phyloP scores from a whole-genome alignment of 257 asterid genomes.

The Scutellaria galericulata region DNA sequence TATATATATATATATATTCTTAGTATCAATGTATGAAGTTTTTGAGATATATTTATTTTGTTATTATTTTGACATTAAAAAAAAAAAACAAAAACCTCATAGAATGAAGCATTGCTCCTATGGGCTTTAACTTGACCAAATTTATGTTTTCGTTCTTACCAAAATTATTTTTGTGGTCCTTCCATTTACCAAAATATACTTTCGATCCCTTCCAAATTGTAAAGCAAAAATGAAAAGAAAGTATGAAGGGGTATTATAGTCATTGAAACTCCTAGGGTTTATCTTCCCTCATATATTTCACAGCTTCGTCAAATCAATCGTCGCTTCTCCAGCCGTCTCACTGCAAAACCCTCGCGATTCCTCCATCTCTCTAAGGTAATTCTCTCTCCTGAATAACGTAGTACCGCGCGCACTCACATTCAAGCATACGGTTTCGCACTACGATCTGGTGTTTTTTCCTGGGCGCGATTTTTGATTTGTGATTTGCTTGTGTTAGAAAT shows the following conservation, averaged over 20 bases:
- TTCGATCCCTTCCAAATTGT: too few relatives aligned
- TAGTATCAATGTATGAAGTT: too few relatives aligned
- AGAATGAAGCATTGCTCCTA: too few relatives aligned
- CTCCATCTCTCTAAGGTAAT: constrained; percentile 36
- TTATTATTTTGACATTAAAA: too few relatives aligned
- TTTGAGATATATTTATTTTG: too few relatives aligned
- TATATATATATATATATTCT: too few relatives aligned
- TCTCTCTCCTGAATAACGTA: neutral
- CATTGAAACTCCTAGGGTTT: constrained; percentile 43
- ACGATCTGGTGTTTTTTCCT: neutral
- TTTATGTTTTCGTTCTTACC: too few relatives aligned
- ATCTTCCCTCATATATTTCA: constrained; percentile 24
- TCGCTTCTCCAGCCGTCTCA: constrained; percentile 40
- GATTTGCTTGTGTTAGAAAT: constrained; percentile 43
- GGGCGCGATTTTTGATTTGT: neutral
- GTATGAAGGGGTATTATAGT: constrained; percentile 29
- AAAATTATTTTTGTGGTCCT: too few relatives aligned
- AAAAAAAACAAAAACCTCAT: too few relatives aligned
- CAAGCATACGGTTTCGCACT: neutral
- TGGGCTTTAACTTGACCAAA: too few relatives aligned
- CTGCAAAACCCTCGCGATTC: constrained; percentile 49
- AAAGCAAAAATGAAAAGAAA: too few relatives aligned
- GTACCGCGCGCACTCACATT: neutral
- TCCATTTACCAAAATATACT: too few relatives aligned
- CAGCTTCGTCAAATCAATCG: neutral